phyloP scores from a whole-genome alignment of 2,329 filamentous ascomycete species.

The Nigrograna mackinnonii region DNA sequence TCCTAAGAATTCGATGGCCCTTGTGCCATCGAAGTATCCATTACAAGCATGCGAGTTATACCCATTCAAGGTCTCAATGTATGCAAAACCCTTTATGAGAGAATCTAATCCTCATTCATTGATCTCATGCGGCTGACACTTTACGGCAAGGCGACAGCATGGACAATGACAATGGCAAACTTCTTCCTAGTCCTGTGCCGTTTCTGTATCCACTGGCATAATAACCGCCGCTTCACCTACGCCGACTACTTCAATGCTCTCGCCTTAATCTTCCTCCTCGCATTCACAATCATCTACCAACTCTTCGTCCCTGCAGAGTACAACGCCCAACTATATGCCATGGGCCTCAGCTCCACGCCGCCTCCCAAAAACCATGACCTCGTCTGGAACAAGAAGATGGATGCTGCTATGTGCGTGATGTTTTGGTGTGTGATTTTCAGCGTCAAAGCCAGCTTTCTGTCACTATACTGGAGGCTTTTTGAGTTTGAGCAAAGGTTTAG shows the following conservation, averaged over 20 bases:
- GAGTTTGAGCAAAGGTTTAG: neutral
- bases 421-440: conserved; percentile 8
- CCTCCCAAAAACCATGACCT: neutral
- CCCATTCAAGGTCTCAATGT: conserved; percentile 1
- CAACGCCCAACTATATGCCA: conserved; percentile 4
- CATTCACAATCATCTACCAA: conserved; percentile 8
- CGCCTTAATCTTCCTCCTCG: conserved; percentile 7
- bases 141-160: conserved; percentile 9
- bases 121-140: neutral
- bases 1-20: too few species aligned
- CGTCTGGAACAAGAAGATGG: neutral
- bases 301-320: conserved; percentile 9
- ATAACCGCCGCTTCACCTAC: conserved; percentile 5
- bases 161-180: conserved; percentile 8
- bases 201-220: conserved; percentile 13
- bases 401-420: conserved; percentile 5
- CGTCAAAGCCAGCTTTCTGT: conserved; percentile 12
- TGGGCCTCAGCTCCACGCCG: conserved; percentile 3
- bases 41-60: neutral
- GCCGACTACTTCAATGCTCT: conserved; percentile 14
- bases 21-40: too few species aligned
- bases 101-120: neutral
- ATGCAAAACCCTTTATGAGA: neutral
- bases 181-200: conserved; percentile 10
- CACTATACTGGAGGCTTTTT: conserved; percentile 5